Base-by-base conservation (phyloP, 345 rosid species). In the Citrus trifoliata region DNA sequence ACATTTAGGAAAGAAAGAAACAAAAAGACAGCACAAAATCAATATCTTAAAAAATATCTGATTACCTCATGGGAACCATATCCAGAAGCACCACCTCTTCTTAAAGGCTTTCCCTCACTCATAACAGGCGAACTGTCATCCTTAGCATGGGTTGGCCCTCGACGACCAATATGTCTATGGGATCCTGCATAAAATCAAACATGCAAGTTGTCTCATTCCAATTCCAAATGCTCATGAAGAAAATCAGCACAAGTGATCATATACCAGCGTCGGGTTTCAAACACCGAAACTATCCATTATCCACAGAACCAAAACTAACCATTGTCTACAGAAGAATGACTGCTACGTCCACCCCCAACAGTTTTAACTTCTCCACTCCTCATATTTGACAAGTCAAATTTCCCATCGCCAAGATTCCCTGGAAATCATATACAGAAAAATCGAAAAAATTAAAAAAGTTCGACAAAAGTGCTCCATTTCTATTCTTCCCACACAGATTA, bases 31-130 rank as follows among this genome's bases (percentile, higher is more conserved):
- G 71, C 48, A 28, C 14, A 70, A 63, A 33, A 69, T 64, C 21
- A 2, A 7, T 55, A 51, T 62, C 62, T 35, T 27, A 68, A 53
- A 53, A 24, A 63, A 32, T 6, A 67, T 42, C 48, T 27, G 61
- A 76, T 24, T 70, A 87, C 88, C 87, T 85, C 83, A 68, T 85
- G 87, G 76, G 81, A 78, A 80, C 83, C 88, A 80, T 79, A 79
- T 53, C 81, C 76, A 77, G 85, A 67, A 71, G 77, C 80, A 72
- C 76, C 66, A 80, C 87, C 86, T 75, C 85, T 79, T 77, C 85
- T 88, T 25, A 77, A 76, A 71, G 83, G 85, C 79, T 80, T 90
- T 72, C 80, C 83, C 30, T 87, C 87, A 81, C 70, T 63, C n/a
- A 58, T 51, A 42, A 66, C 79, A 24, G 75, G 42, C 5, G 76